Evolutionary conservation across 768 basidiomycete genomes (phyloP).

Genomic region (Naganishia friedmannii): DNA sequence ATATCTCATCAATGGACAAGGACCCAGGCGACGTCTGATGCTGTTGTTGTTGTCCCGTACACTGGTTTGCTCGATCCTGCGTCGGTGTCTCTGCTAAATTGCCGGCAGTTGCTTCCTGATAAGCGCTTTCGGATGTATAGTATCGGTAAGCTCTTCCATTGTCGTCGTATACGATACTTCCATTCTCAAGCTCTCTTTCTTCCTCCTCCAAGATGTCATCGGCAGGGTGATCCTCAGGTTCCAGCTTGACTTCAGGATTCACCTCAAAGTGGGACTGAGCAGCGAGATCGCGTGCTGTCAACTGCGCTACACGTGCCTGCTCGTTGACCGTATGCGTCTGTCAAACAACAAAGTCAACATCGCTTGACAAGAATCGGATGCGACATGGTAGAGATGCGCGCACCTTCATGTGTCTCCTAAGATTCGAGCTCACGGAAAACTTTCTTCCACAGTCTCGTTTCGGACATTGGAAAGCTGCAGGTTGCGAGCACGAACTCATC

Average conservation of each 20-base stretch:
- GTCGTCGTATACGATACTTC: slow-evolving; percentile 19
- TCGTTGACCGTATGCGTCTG: slow-evolving; percentile 12
- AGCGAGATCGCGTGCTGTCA: neutral
- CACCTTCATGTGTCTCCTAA: slow-evolving; percentile 46
- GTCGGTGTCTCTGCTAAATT: neutral
- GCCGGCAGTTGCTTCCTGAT: slow-evolving; percentile 1
- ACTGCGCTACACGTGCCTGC: neutral
- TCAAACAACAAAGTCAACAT: neutral
- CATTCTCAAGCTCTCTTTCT: slow-evolving; percentile 7
- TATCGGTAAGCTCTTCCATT: slow-evolving; percentile 12
- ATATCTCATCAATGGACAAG: neutral
- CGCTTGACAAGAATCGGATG: neutral
- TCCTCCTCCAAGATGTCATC: slow-evolving; percentile 9
- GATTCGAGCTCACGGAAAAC: slow-evolving; percentile 47
- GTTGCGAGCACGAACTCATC: neutral
- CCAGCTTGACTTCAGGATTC: neutral
- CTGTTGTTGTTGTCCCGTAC: neutral
- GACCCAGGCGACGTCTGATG: neutral
- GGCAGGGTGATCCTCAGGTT: neutral
- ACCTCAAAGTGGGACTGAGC: neutral
- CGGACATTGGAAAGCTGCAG: slow-evolving; percentile 23
- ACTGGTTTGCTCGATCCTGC: neutral
- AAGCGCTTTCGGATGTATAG: slow-evolving; percentile 8
- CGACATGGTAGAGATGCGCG: neutral
- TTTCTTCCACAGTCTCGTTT: slow-evolving; percentile 38